A percentile compares a stretch with the other conserved stretches of the same genome.
phyloP scores from a whole-genome alignment of 495 filamentous ascomycete species.

The Lepidopterella palustris region DNA sequence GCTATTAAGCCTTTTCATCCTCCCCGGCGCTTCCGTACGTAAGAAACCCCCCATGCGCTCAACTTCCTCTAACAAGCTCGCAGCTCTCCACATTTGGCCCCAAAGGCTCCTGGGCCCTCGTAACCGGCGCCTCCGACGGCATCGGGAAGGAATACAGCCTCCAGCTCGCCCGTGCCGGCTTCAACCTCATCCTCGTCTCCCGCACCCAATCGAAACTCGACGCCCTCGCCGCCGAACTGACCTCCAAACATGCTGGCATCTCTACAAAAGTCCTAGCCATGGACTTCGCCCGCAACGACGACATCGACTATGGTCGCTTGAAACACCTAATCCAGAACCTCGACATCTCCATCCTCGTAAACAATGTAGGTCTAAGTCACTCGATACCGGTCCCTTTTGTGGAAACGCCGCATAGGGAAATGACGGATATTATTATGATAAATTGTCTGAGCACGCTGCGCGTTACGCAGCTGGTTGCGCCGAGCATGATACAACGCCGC shows the following conservation, averaged over 20 bases:
- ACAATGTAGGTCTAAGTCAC: constrained; percentile 95
- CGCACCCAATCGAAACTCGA: constrained; percentile 87
- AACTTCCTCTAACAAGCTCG: not conserved
- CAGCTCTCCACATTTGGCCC: constrained; percentile 87
- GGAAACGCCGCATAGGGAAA: constrained; percentile 67
- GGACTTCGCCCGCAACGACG: constrained; percentile 77
- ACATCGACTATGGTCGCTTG: constrained; percentile 70
- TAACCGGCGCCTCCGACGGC: constrained; percentile 95
- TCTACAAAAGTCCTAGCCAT: constrained; percentile 73
- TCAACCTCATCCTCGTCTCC: constrained; percentile 88
- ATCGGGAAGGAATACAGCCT: constrained; percentile 93
- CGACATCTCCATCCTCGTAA: constrained; percentile 83
- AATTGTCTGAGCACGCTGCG: constrained; percentile 87
- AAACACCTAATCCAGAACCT: constrained; percentile 58
- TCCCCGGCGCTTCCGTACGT: constrained; percentile 58
- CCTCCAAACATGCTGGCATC: constrained; percentile 53
- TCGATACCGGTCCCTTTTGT: constrained; percentile 85
- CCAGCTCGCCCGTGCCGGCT: constrained; percentile 84
- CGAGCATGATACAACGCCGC: constrained; percentile 74
- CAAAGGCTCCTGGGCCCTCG: constrained; percentile 87
- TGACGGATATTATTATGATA: constrained; percentile 84
- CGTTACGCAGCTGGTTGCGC: constrained; percentile 75
- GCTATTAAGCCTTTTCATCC: constrained; percentile 67
- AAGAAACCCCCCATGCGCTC: not conserved
- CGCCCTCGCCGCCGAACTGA: constrained; percentile 66